These are phyloP conservation scores for Euphrasia confusa DNA, from an alignment of 257 asterid genomes.

Conservation along the genomic window DNA sequence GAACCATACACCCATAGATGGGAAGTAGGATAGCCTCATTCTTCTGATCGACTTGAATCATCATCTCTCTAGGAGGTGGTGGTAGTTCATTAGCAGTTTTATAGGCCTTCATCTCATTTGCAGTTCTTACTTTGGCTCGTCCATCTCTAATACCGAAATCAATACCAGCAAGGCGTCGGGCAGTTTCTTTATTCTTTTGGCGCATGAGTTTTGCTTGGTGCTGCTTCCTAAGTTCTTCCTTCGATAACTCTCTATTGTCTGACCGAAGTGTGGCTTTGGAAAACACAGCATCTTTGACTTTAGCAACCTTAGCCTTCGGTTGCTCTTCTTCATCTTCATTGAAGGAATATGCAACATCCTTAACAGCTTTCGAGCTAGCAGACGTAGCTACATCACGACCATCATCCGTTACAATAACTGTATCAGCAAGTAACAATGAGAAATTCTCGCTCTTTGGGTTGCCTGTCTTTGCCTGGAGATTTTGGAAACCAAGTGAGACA, in stretches of 20 bases:
- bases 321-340: constrained; percentile 51
- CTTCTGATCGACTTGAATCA: constrained; percentile 74
- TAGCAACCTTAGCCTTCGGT: constrained; percentile 30
- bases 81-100: constrained; percentile 62
- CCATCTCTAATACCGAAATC: constrained; percentile 40
- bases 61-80: constrained; percentile 44
- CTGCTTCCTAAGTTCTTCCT: constrained; percentile 70
- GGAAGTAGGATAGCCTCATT: constrained; percentile 67
- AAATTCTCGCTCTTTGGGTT: constrained; percentile 53
- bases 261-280: constrained; percentile 75
- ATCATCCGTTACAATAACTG: constrained; percentile 42
- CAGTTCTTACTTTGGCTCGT: constrained; percentile 29
- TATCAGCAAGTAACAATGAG: constrained; percentile 67
- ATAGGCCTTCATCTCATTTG: constrained; percentile 55
- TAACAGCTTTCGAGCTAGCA: constrained; percentile 39
- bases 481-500: constrained; percentile 69
- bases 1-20: constrained; percentile 59
- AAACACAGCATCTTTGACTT: constrained; percentile 26
- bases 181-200: constrained; percentile 70
- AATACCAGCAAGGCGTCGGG: constrained; percentile 60
- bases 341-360: constrained; percentile 53
- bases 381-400: constrained; percentile 47
- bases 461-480: constrained; percentile 39
- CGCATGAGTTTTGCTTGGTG: constrained; percentile 81
- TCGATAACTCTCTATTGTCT: constrained; percentile 60